Conservation (phyloP, 164 flowering plant genomes). For the Magnolia kwangsiensis region DNA sequence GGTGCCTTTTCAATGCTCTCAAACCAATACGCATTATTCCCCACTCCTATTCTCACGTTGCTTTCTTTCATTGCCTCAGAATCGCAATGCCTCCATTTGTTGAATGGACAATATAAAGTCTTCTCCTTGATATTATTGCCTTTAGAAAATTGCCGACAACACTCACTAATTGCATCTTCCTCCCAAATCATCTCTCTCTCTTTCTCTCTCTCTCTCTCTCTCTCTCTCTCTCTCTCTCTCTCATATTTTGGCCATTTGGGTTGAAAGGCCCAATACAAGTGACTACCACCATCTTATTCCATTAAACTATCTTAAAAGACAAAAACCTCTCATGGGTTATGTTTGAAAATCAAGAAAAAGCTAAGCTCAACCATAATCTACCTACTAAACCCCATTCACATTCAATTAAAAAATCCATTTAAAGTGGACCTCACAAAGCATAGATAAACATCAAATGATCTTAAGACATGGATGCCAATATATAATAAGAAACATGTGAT, state of each 20-base stretch:
- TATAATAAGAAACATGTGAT: neutral
- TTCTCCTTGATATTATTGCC: constrained; percentile 17
- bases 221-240: constrained; percentile 2
- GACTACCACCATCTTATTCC: too few relatives aligned
- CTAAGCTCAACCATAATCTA: constrained; percentile 8
- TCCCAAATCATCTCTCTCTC: constrained; percentile 15
- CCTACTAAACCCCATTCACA: constrained; percentile 6
- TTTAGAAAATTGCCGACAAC: constrained; percentile 30
- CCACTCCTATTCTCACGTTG: constrained; percentile 13
- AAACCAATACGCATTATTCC: neutral
- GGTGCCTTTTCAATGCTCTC: constrained; percentile 2
- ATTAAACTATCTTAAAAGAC: neutral
- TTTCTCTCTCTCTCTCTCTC: neutral
- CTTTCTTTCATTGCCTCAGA: constrained; percentile 12
- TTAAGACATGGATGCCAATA: neutral
- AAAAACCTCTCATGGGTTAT: constrained; percentile 1
- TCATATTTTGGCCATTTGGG: neutral
- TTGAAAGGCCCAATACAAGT: neutral
- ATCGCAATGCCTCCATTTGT: neutral
- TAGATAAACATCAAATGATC: neutral
- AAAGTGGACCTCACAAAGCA: neutral
- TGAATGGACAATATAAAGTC: constrained; percentile 9
- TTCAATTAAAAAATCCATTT: neutral
- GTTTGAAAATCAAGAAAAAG: constrained; percentile 9
- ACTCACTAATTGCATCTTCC: constrained; percentile 24